Base-by-base conservation (phyloP, 352 stramenopile genomes). In the Phytophthora parvispora region DNA sequence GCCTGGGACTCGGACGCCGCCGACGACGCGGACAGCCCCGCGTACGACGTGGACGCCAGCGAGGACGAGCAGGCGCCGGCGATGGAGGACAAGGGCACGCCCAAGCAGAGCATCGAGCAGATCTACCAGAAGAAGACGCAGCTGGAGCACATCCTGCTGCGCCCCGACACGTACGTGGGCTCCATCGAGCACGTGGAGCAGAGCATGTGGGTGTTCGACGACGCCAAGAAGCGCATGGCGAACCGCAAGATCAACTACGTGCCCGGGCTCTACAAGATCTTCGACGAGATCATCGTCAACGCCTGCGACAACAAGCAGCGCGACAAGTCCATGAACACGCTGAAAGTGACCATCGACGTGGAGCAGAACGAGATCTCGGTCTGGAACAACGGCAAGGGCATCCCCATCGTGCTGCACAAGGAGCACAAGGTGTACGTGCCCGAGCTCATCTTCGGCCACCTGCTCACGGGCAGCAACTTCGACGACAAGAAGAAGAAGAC, bases 251-350 rank as follows among this genome's bases (percentile, higher is more conserved):
- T 99, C 72, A 99, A 93, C 4, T 98, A 96, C 86, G 84, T 98
- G 18, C 97, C 98, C 25, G 98, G 96, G 34, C 75, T 99, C 27
- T 97, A 99, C 74, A 99, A 99, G 87, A 98, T 99, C 67, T 99
- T 99, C 75, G 98, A 99, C 75, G 98, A 99, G 74, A 99, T 99
- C 58, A 97, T 99, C 16, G 98, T 99, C 48, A 99, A 99, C 81
- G 98, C 98, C 1, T 98, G 97, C 22, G 98, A 99, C 74, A 99
- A 99, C 90, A 99, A 99, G 83, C 98, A 99, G 81, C 93, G 98
- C 28, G 98, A 99, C 90, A 89, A 95, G 51, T 85, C 87, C 27
- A 98, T 98, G 94, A 87, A 97, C 73, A 95, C 85, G 22, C 72
- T 98, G 5, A 98, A 99, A 40, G 97, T 99, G 8, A 93, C 80